These are phyloP conservation scores for Leccinum fibrillosum DNA, from an alignment of 768 basidiomycete genomes.

Conservation along the genomic window DNA sequence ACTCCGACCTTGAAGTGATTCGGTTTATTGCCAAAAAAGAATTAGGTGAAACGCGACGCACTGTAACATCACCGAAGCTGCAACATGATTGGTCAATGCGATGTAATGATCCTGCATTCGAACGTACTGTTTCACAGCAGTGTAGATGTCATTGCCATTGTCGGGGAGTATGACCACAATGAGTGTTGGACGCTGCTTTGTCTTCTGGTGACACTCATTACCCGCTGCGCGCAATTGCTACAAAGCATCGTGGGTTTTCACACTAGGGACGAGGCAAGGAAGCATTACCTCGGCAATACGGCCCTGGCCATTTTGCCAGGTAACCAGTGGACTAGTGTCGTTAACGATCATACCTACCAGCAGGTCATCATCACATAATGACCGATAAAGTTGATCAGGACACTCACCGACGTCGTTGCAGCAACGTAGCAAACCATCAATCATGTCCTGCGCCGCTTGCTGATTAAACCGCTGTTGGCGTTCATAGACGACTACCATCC, in stretches of 20 bases:
- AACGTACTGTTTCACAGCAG: conserved; percentile 73
- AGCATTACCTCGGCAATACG: conserved; percentile 43
- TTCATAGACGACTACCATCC: conserved; percentile 70
- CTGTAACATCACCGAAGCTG: conserved; percentile 71
- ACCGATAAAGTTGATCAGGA: neutral
- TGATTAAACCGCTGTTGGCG: conserved; percentile 52
- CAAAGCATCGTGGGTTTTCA: neutral
- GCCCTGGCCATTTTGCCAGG: conserved; percentile 59
- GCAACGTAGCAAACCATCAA: conserved; percentile 45
- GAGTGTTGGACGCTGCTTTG: conserved; percentile 46
- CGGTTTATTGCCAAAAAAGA: neutral
- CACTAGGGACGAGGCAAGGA: neutral
- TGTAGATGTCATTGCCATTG: conserved; percentile 72
- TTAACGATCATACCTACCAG: conserved; percentile 55
- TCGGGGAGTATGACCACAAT: conserved; percentile 72
- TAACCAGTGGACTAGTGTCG: conserved; percentile 42
- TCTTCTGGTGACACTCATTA: conserved; percentile 38
- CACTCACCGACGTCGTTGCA: conserved; percentile 60
- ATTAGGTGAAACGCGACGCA: conserved; percentile 23
- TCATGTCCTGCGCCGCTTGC: conserved; percentile 50
- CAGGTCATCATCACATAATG: neutral
- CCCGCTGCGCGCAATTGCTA: conserved; percentile 55
- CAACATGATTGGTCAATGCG: conserved; percentile 6
- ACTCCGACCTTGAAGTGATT: conserved; percentile 53
- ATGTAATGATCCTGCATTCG: neutral